Evolutionary conservation across 2,329 filamentous ascomycete species (phyloP).

Genomic region (Thielaviopsis euricoi): DNA sequence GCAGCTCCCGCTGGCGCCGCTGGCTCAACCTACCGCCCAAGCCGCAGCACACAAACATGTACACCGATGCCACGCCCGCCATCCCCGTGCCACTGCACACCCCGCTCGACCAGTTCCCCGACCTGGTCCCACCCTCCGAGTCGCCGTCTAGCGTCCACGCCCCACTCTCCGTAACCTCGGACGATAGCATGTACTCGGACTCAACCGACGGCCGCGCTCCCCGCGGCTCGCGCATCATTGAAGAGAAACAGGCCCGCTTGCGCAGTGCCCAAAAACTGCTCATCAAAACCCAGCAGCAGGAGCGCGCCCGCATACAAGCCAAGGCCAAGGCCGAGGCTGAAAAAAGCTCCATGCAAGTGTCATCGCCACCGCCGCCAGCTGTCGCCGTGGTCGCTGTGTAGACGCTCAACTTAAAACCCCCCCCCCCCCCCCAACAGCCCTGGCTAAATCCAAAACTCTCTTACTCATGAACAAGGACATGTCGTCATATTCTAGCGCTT

Average conservation of each 20-base stretch:
- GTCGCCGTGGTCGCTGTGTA: background rate
- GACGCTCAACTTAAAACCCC: too few species aligned
- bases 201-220: slow-evolving; percentile 15
- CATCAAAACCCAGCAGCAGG: slow-evolving; percentile 14
- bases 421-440: too few species aligned
- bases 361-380: background rate
- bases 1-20: slow-evolving; percentile 11
- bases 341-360: background rate
- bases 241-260: slow-evolving; percentile 24
- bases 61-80: slow-evolving; percentile 12
- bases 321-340: background rate
- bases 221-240: slow-evolving; percentile 16
- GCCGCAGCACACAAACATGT: slow-evolving; percentile 12
- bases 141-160: slow-evolving; percentile 1
- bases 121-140: background rate
- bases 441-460: too few species aligned
- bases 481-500: background rate
- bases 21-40: slow-evolving; percentile 12
- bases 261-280: slow-evolving; percentile 25
- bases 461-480: background rate
- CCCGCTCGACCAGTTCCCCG: slow-evolving; percentile 1
- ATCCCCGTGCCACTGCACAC: slow-evolving; percentile 6
- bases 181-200: slow-evolving; percentile 13
- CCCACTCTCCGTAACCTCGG: slow-evolving; percentile 9
- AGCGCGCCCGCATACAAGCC: background rate